Evolutionary conservation across 164 flowering plant species (phyloP).

Genomic region (Stephania japonica): DNA sequence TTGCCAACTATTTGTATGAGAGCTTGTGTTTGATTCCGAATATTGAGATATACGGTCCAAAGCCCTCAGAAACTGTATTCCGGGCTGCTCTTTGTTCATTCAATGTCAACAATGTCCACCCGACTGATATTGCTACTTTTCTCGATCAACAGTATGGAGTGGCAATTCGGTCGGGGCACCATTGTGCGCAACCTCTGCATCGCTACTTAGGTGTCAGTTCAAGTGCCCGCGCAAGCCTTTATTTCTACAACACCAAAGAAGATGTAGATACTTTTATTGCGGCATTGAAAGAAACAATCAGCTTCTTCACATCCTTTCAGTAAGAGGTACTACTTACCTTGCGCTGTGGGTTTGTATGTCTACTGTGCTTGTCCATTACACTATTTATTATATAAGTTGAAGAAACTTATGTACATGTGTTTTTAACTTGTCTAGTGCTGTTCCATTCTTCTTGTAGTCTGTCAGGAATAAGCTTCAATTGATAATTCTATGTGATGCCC

Average conservation of each 20-base stretch:
- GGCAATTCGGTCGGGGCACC: slow-evolving; percentile 95
- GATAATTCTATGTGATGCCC: not conserved
- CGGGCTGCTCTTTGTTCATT: slow-evolving; percentile 93
- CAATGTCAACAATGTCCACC: slow-evolving; percentile 74
- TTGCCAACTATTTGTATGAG: slow-evolving; percentile 65
- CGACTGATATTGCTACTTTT: slow-evolving; percentile 89
- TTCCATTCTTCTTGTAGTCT: not conserved
- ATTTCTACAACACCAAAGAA: slow-evolving; percentile 89
- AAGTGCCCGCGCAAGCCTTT: slow-evolving; percentile 89
- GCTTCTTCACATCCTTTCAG: slow-evolving; percentile 71
- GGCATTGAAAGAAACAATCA: slow-evolving; percentile 64
- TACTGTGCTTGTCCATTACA: not conserved
- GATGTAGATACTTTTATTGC: slow-evolving; percentile 70
- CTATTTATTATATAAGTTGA: not conserved
- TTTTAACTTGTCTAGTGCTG: not conserved
- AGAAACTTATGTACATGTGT: not conserved
- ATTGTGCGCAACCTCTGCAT: slow-evolving; percentile 94
- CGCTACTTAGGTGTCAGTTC: slow-evolving; percentile 63
- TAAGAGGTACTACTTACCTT: slow-evolving; percentile 26
- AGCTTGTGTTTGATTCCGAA: slow-evolving; percentile 46
- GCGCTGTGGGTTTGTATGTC: not conserved
- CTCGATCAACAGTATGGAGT: slow-evolving; percentile 98
- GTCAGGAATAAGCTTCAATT: not conserved
- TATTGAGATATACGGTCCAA: slow-evolving; percentile 78
- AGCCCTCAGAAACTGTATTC: slow-evolving; percentile 42